A percentile compares a stretch with the other conserved stretches of the same genome.
Conservation (phyloP, 305 asterid species). For the Plantago coronopus region DNA sequence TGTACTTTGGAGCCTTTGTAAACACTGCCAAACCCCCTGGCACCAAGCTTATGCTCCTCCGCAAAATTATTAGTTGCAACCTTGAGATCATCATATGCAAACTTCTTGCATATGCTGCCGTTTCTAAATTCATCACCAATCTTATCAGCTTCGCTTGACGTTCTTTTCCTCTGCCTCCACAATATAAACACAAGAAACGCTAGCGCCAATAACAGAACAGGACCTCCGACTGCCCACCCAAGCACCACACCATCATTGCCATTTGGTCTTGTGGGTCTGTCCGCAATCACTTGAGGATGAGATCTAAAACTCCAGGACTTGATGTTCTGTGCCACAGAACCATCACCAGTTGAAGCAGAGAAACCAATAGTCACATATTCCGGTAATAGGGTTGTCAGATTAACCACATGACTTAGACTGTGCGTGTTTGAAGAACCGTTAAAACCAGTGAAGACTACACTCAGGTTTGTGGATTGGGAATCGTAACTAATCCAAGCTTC, state of each 20-base stretch:
- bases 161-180: neutral
- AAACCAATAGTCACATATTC: conserved; percentile 1
- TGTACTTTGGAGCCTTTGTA: conserved; percentile 32
- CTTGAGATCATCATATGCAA: conserved; percentile 3
- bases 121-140: neutral
- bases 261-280: too few relatives aligned
- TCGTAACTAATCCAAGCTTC: conserved; percentile 11
- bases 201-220: neutral
- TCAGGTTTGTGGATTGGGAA: neutral
- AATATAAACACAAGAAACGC: neutral
- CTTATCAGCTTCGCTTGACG: neutral
- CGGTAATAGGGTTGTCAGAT: neutral
- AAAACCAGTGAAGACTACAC: neutral
- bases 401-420: neutral
- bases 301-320: conserved; percentile 5
- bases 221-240: neutral
- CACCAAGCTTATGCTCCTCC: conserved; percentile 4
- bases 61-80: conserved; percentile 1
- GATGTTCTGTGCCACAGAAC: neutral
- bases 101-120: neutral
- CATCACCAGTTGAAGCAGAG: conserved; percentile 2
- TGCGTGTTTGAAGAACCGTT: neutral
- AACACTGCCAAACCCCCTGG: too few relatives aligned
- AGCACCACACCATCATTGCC: too few relatives aligned
- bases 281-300: neutral